Evolutionary conservation across 257 asterid genomes (phyloP).

Genomic region (Solanum bulbocastanum): DNA sequence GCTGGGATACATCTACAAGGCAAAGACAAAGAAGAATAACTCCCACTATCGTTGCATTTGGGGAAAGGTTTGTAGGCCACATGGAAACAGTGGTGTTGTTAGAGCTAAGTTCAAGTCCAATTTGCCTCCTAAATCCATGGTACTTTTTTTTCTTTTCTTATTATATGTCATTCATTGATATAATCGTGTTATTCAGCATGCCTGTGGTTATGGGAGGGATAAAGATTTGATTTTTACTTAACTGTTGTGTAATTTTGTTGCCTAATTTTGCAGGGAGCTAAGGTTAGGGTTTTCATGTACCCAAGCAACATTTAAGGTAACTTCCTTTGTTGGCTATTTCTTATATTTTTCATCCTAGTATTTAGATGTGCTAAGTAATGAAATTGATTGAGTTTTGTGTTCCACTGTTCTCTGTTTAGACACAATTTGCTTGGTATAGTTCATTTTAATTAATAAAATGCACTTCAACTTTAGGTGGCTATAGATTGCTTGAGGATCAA

Average conservation of each 20-base stretch:
- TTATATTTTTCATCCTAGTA: neutral
- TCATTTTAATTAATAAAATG: neutral
- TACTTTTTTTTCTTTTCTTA: neutral
- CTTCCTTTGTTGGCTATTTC: neutral
- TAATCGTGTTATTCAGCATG: neutral
- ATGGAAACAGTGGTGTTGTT: slow-evolving; percentile 67
- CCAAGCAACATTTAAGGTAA: slow-evolving; percentile 54
- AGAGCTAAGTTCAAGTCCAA: slow-evolving; percentile 65
- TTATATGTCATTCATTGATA: neutral
- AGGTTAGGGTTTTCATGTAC: slow-evolving; percentile 54
- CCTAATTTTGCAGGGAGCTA: slow-evolving; percentile 33
- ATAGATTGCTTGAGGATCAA: no score
- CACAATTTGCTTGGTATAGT: neutral
- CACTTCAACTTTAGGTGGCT: no score
- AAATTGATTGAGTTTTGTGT: neutral
- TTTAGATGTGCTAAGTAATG: neutral
- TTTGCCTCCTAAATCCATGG: slow-evolving; percentile 50
- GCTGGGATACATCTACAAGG: slow-evolving; percentile 61
- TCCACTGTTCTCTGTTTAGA: neutral
- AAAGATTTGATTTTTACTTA: neutral
- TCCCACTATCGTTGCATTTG: slow-evolving; percentile 60
- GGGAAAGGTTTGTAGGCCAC: slow-evolving; percentile 61
- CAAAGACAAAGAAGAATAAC: slow-evolving; percentile 50
- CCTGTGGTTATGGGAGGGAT: neutral
- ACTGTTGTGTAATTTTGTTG: neutral